Conservation (phyloP, 805 yeast species). For the Candida bentonensis region DNA sequence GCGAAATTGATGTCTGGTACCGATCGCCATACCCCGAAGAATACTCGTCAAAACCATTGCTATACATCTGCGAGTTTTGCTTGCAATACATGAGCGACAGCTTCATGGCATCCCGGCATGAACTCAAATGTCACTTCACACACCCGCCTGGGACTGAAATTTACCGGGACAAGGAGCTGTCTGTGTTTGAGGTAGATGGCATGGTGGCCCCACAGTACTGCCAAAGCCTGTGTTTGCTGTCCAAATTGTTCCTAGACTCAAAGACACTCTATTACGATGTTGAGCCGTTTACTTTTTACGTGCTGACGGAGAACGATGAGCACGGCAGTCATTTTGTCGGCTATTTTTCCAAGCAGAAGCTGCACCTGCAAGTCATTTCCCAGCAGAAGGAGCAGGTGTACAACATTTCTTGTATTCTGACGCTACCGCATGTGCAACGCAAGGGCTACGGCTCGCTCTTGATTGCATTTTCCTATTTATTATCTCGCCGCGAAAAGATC, state of each 20-base stretch:
- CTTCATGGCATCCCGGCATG: slow-evolving; percentile 55
- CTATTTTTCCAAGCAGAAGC: slow-evolving; percentile 79
- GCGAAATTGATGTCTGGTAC: slow-evolving; percentile 82
- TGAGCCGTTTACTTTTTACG: slow-evolving; percentile 85
- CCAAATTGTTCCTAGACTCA: slow-evolving; percentile 79
- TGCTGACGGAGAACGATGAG: slow-evolving; percentile 55
- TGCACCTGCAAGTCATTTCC: slow-evolving; percentile 3
- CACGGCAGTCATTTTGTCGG: slow-evolving; percentile 69
- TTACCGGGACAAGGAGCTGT: slow-evolving; percentile 53
- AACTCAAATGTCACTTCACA: slow-evolving; percentile 50
- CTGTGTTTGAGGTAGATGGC: slow-evolving; percentile 91
- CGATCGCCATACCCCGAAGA: slow-evolving; percentile 88
- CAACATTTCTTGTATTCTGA: slow-evolving; percentile 81
- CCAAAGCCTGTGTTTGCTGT: slow-evolving; percentile 78
- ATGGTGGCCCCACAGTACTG: slow-evolving; percentile 68
- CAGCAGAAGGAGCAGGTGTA: slow-evolving; percentile 28
- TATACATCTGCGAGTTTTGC: slow-evolving; percentile 77
- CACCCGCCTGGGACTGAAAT: slow-evolving; percentile 91
- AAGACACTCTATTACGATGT: slow-evolving; percentile 90
- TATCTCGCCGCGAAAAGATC: slow-evolving; percentile 60
- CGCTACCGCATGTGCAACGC: slow-evolving; percentile 77
- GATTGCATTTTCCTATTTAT: slow-evolving; percentile 76
- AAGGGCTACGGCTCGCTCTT: slow-evolving; percentile 80
- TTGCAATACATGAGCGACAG: slow-evolving; percentile 64
- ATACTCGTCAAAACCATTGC: slow-evolving; percentile 43